phyloP scores from a whole-genome alignment of 1,284 basidiomycete species.

The Trametes polyzona region DNA sequence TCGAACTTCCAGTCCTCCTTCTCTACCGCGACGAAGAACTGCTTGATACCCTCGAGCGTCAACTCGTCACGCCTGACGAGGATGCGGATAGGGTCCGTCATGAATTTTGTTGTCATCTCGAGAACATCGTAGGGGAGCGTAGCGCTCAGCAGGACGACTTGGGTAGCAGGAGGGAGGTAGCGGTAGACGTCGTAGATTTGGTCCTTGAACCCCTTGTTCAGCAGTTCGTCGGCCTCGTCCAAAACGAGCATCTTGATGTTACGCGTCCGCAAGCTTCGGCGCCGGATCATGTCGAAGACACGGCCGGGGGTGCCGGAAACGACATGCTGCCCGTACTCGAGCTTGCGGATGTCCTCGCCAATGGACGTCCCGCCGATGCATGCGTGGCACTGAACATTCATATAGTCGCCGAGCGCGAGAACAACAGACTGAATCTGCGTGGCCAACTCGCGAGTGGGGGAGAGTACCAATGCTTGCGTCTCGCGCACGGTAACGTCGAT shows the following conservation, averaged over 20 bases:
- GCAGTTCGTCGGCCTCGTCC: constrained; percentile 96
- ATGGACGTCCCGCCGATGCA: constrained; percentile 98
- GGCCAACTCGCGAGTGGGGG: constrained; percentile 93
- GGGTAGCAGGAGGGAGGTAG: constrained; percentile 97
- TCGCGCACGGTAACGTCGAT: constrained; percentile 96
- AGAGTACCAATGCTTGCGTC: constrained; percentile 95
- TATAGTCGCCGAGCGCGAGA: constrained; percentile 96
- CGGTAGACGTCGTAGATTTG: constrained; percentile 99
- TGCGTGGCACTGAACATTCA: constrained; percentile 99
- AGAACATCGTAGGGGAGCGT: constrained; percentile 97
- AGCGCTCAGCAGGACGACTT: constrained; percentile 95
- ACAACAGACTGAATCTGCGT: constrained; percentile 99
- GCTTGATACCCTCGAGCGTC: constrained; percentile 99
- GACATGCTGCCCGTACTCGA: constrained; percentile 98
- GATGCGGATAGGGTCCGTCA: constrained; percentile 98
- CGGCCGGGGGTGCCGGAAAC: constrained; percentile 98
- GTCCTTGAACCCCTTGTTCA: constrained; percentile 99
- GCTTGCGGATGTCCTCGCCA: constrained; percentile 97
- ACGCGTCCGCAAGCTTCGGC: constrained; percentile 90
- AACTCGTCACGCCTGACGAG: constrained; percentile 99
- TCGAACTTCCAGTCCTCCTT: constrained; percentile 99
- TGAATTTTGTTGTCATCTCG: constrained; percentile 99
- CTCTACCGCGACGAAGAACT: constrained; percentile 99
- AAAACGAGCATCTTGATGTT: constrained; percentile 99
- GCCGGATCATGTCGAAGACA: constrained; percentile 99